These are phyloP conservation scores for Scolecobasidium constrictum DNA, from an alignment of 2,329 filamentous ascomycete genomes.

Conservation along the genomic window DNA sequence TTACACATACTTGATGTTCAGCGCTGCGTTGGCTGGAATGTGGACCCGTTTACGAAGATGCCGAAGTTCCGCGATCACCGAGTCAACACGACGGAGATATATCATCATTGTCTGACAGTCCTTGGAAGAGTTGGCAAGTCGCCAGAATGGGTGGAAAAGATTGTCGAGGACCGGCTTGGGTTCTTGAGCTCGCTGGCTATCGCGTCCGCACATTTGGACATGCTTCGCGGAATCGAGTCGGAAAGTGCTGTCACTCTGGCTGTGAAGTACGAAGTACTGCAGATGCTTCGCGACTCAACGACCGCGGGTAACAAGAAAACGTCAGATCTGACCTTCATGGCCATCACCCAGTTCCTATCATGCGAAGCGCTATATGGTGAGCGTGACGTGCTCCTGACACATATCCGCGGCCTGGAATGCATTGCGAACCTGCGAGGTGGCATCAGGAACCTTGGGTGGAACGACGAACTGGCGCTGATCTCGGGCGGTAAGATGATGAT, in stretches of 20 bases:
- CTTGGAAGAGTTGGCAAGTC: background rate
- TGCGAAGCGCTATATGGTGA: background rate
- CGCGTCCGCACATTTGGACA: background rate
- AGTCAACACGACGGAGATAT: background rate
- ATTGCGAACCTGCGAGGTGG: background rate
- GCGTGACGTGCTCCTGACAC: background rate
- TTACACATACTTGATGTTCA: background rate
- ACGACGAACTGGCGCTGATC: background rate
- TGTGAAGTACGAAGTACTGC: background rate
- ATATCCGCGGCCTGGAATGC: background rate
- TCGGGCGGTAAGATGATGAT: background rate
- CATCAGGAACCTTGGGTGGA: background rate
- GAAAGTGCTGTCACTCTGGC: background rate
- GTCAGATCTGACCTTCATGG: background rate
- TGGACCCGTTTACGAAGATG: background rate
- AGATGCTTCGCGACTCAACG: background rate
- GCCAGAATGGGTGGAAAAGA: background rate
- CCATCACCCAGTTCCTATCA: background rate
- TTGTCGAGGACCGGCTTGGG: background rate
- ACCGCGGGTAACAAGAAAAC: background rate
- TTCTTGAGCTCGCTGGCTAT: background rate
- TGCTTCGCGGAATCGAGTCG: background rate
- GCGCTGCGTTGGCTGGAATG: background rate
- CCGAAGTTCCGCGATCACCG: background rate
- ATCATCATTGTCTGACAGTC: slow-evolving; percentile 1